These are phyloP conservation scores for Byssoonygena ceratinophila DNA, from an alignment of 2,329 filamentous ascomycete species.

Conservation along the genomic window DNA sequence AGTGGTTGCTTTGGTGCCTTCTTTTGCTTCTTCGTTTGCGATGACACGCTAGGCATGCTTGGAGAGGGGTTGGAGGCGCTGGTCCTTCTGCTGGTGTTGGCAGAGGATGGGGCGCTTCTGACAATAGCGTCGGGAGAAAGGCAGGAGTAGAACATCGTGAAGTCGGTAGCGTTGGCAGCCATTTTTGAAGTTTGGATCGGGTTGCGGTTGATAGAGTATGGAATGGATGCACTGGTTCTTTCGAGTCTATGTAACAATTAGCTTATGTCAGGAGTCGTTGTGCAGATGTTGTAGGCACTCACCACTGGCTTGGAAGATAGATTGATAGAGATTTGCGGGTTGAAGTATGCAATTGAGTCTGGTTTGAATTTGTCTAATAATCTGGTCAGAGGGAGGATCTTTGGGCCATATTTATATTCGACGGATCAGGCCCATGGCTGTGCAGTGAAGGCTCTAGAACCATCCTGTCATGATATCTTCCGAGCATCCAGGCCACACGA, in stretches of 20 bases:
- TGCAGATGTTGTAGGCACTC: neutral
- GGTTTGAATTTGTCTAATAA: neutral
- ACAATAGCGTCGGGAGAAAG: neutral
- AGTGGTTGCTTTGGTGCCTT: neutral
- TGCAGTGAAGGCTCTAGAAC: slow-evolving; percentile 9
- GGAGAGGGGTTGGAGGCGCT: neutral
- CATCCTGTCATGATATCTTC: neutral
- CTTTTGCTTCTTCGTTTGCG: neutral
- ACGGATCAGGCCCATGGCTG: neutral
- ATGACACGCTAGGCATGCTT: neutral
- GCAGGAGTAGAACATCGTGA: neutral
- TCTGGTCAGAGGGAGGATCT: neutral
- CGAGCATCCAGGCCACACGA: neutral
- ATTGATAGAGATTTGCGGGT: neutral
- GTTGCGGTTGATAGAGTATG: neutral
- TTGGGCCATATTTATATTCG: slow-evolving; percentile 4
- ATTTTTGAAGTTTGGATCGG: neutral
- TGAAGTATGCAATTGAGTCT: neutral
- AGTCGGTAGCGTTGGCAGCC: slow-evolving; percentile 6
- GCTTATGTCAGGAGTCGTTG: neutral
- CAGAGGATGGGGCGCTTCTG: slow-evolving; percentile 7
- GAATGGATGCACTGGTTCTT: neutral
- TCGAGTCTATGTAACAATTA: neutral
- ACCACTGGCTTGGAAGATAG: slow-evolving; percentile 1
- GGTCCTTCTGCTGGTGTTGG: slow-evolving; percentile 5